Evolutionary conservation across 768 basidiomycete genomes (phyloP), one percentile per base, ranked within the genome.

Genomic region (Leccinellum albellum): DNA sequence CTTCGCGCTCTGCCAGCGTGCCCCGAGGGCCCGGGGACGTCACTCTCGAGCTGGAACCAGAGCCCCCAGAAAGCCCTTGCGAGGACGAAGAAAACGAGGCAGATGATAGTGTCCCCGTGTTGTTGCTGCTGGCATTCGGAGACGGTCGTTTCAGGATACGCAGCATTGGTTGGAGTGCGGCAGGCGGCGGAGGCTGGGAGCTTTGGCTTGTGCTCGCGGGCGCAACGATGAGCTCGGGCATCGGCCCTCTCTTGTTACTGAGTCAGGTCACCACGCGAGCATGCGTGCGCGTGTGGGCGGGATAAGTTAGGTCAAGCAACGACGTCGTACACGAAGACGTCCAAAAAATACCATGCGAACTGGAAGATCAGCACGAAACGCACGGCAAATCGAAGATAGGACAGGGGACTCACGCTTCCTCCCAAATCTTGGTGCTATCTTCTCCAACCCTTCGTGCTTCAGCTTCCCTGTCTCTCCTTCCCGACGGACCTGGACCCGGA

Each of bases 71-170:
- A 13, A 56, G 40, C 2, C 61, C 54, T 2, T 63, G 53, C 7
- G 64, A 42, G 14, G 72, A 44, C 6, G 64, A 46, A 33, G 71
- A 45, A 6, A 61, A 46, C 0, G 66, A 59, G 20, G 5, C 23
- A 13, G 44, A 54, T 20, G 50, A 48, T 3, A 6, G 6, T 5
- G 21, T 31, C 42, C 51, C 44, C 12, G 7, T n/a, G 5, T 50
- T 14, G 9, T 10, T 28, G 7, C 8, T 8, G 7, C 12, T 35
- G 6, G 53, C 6, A 23, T 47, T 57, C 9, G 68, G 66, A 4
- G 82, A 74, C 1, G 86, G 85, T 6, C 89, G 85, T 69, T 89
- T 91, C 14, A 91, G 79, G 55, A 91, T 90, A 42, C 83, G 84
- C 64, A 90, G 76, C 9, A 89, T 69, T 9, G 85, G 81, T 51